Conservation (phyloP, 768 basidiomycete genomes). For the Podaxis pistillaris region DNA sequence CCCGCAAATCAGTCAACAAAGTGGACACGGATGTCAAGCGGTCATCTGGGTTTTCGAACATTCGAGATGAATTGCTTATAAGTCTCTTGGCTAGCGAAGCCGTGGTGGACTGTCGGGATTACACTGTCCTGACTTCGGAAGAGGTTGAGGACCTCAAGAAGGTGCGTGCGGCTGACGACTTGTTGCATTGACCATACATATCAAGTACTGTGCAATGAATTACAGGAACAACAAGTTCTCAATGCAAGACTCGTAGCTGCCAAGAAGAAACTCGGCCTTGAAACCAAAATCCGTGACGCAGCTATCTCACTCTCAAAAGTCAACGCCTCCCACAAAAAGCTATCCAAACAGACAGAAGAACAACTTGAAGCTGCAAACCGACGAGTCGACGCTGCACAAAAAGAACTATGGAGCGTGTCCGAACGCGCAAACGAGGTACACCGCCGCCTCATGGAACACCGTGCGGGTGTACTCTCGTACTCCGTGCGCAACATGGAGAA, state of each 20-base stretch:
- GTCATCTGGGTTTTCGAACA: constrained; percentile 45
- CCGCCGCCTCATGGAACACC: constrained; percentile 72
- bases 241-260: constrained; percentile 63
- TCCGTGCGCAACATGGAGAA: constrained; percentile 69
- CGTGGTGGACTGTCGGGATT: constrained; percentile 84
- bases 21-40: constrained; percentile 39
- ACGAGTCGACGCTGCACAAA: constrained; percentile 69
- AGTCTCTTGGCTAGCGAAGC: constrained; percentile 93
- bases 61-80: constrained; percentile 82
- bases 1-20: constrained; percentile 33
- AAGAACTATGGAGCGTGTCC: constrained; percentile 67
- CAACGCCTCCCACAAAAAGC: constrained; percentile 55
- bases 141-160: constrained; percentile 53
- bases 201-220: constrained; percentile 3
- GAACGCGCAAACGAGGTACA: constrained; percentile 63
- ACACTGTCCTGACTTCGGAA: constrained; percentile 63
- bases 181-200: constrained; percentile 1
- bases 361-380: constrained; percentile 73
- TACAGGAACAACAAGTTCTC: constrained; percentile 74
- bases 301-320: constrained; percentile 72
- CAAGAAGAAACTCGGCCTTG: constrained; percentile 72
- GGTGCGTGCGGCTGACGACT: constrained; percentile 26
- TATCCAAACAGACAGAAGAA: constrained; percentile 64
- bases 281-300: constrained; percentile 88
- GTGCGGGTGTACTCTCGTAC: constrained; percentile 76